phyloP scores from a whole-genome alignment of 2,329 filamentous ascomycete species.

The Pyrenochaeta sp. region DNA sequence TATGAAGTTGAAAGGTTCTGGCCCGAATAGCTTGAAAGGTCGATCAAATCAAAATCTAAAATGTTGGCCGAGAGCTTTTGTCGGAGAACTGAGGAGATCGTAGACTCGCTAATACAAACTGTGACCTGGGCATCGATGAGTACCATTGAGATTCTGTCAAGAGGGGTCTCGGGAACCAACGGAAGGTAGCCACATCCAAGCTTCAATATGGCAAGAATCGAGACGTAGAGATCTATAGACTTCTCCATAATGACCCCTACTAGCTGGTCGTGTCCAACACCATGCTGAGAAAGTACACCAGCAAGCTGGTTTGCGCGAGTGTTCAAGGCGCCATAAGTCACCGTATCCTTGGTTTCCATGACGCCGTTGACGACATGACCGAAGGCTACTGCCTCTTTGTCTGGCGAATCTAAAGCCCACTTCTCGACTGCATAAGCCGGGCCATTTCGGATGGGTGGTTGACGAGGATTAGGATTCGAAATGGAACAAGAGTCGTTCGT shows the following conservation, averaged over 20 bases:
- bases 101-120: slow-evolving; percentile 55
- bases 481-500: slow-evolving; percentile 47
- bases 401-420: slow-evolving; percentile 59
- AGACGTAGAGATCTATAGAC: slow-evolving; percentile 74
- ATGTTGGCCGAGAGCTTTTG: slow-evolving; percentile 13
- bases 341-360: slow-evolving; percentile 46
- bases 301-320: slow-evolving; percentile 70
- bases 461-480: slow-evolving; percentile 49
- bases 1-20: slow-evolving; percentile 50
- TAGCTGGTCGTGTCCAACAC: slow-evolving; percentile 62
- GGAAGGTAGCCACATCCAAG: slow-evolving; percentile 82
- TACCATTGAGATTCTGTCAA: slow-evolving; percentile 67
- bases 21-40: slow-evolving; percentile 41
- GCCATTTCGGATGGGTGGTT: slow-evolving; percentile 28
- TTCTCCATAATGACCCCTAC: slow-evolving; percentile 83
- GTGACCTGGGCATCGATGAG: slow-evolving; percentile 66
- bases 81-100: slow-evolving; percentile 12
- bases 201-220: slow-evolving; percentile 78
- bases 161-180: slow-evolving; percentile 75
- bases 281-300: slow-evolving; percentile 59
- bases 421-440: slow-evolving; percentile 62
- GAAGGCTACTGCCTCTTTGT: slow-evolving; percentile 71
- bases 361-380: slow-evolving; percentile 54
- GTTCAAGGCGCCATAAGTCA: slow-evolving; percentile 75
- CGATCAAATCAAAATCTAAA: slow-evolving; percentile 41